These are phyloP conservation scores for Dendrobium nobile DNA, from an alignment of 106 monocot genomes.

Conservation along the genomic window DNA sequence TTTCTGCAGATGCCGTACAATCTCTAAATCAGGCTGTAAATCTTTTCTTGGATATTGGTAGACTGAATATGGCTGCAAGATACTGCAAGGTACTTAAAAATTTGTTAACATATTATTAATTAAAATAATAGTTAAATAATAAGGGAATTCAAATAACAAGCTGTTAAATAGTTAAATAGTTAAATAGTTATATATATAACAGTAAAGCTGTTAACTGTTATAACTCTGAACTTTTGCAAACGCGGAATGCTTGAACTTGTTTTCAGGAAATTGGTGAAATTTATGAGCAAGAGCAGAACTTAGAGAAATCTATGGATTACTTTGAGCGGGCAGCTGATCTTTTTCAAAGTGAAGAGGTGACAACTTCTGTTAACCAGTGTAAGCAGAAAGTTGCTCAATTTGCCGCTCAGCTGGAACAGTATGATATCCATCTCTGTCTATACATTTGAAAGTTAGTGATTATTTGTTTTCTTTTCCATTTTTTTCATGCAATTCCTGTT, in stretches of 20 bases:
- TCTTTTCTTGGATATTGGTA: constrained; percentile 85
- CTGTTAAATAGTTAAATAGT: no score
- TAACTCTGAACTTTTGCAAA: no score
- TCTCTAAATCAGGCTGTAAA: constrained; percentile 72
- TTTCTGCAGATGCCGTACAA: constrained; percentile 66
- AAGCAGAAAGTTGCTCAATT: constrained; percentile 86
- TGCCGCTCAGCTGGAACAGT: constrained; percentile 93
- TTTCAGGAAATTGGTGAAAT: constrained; percentile 81
- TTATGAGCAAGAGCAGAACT: constrained; percentile 66
- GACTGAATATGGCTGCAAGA: constrained; percentile 94
- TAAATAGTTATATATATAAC: no score
- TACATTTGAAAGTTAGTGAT: no score
- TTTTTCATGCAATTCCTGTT: no score
- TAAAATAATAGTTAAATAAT: no score
- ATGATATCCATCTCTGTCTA: not conserved
- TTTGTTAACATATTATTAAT: no score
- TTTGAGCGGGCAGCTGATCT: constrained; percentile 85
- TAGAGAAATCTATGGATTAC: constrained; percentile 69
- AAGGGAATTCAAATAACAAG: no score
- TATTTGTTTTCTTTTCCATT: no score
- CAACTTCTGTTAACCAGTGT: constrained; percentile 79
- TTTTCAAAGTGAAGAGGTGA: constrained; percentile 77
- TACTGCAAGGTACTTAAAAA: constrained; percentile 76
- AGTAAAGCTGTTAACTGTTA: no score
- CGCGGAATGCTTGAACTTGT: no score